Percentiles rank a stretch among this genome's conserved stretches.
Conservation (phyloP, 176 grass and related monocot species). For the Carex pumila region DNA sequence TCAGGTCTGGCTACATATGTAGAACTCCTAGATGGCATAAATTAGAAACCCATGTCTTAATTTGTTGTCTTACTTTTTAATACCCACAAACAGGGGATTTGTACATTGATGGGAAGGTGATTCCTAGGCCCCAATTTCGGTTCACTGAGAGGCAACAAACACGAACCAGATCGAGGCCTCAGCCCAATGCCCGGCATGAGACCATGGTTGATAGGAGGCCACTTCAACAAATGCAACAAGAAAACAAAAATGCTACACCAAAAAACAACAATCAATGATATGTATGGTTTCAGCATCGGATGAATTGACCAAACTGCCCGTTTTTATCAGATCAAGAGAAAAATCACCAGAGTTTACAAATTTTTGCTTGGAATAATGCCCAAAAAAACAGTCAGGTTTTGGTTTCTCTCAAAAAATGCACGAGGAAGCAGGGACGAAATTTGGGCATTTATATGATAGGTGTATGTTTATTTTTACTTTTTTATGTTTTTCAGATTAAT, state of each 20-base stretch:
- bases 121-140: conserved; percentile 59
- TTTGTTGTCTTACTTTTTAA: not conserved
- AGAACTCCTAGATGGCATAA: not conserved
- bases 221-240: not conserved
- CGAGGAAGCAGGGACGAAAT: not conserved
- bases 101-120: conserved; percentile 76
- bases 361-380: not conserved
- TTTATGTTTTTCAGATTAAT: not conserved
- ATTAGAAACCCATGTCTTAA: not conserved
- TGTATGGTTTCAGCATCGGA: not conserved
- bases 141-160: conserved; percentile 81
- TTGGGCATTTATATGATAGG: not conserved
- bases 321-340: not conserved
- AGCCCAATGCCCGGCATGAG: conserved; percentile 52
- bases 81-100: conserved; percentile 54
- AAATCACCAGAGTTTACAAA: not conserved
- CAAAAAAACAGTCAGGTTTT: not conserved
- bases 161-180: conserved; percentile 55
- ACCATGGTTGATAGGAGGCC: conserved; percentile 52
- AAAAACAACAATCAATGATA: conserved; percentile 1
- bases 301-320: not conserved
- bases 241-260: not conserved
- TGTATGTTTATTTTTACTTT: not conserved
- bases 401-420: not conserved
- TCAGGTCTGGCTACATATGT: not conserved